Evolutionary conservation across 495 filamentous ascomycete genomes (phyloP), one percentile per base, ranked within the genome.

Genomic region (Aspergillus heteromorphus): DNA sequence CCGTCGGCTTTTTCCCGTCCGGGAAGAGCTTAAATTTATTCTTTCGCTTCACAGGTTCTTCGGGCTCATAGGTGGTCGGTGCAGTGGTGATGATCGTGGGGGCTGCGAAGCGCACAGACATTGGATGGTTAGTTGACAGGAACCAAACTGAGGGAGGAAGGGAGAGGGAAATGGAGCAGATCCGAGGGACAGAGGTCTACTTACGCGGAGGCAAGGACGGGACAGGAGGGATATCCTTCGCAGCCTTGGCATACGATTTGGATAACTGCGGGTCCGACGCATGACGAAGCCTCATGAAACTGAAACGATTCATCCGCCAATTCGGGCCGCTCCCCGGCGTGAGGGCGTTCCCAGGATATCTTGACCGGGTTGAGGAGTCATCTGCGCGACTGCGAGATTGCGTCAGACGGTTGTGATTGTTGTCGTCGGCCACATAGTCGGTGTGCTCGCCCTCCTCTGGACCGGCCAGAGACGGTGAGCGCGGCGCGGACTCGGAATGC

Each of bases 81-180:
- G 92, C 87, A 11, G 93, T 98, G 19, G 86, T 96, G 64, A 97
- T 92, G 65, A 98, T 98, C 45, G 85, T 83, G 17, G 92, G 92
- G 40, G 92, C 89, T 88, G 65, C 45, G 63, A 36, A 50, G 40
- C 36, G 19, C 40, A 34, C 48, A 43, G 17, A 40, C 30, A 43
- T 27, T 27, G 16, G 23, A 13, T 21, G 5, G 48, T 55, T 49
- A 53, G 36, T 14, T 2, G 40, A 23, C 25, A 17, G 31, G 6
- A 40, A 21, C 27, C 10, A 48, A 40, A 21, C 20, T 1, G 13
- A 10, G 3, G 34, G 23, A 25, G 6, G 27, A 4, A 49, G 6
- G 13, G 34, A 45, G 6, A 17, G 43, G 21, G 43, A 36, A 34
- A 30, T 27, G 19, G 7, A 7, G 30, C 7, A 41, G 41, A 13